Percentiles rank a stretch among this genome's conserved stretches.
phyloP scores from a whole-genome alignment of 1,139 yeast species.

The Suhomyces wounanorum region DNA sequence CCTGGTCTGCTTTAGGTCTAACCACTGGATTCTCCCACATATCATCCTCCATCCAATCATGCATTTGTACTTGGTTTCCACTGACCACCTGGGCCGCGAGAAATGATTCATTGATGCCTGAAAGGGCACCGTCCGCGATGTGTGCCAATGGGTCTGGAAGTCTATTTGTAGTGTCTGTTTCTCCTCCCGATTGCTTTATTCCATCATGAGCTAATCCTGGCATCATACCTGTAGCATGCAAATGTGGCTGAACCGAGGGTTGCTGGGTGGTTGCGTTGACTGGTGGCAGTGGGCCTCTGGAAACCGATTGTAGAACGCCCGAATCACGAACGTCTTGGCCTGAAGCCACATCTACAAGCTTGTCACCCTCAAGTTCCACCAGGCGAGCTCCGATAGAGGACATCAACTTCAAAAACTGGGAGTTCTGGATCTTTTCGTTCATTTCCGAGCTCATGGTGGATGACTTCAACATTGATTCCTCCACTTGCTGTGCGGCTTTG shows the following conservation, averaged over 20 bases:
- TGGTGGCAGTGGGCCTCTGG: background rate
- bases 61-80: conserved; percentile 42
- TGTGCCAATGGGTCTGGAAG: conserved; percentile 52
- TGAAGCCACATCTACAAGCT: conserved; percentile 31
- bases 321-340: conserved; percentile 22
- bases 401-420: conserved; percentile 47
- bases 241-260: background rate
- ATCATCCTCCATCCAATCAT: conserved; percentile 41
- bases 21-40: conserved; percentile 24
- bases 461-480: conserved; percentile 31
- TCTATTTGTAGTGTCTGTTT: conserved; percentile 16
- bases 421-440: conserved; percentile 37
- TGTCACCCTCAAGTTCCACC: conserved; percentile 46
- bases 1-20: conserved; percentile 10
- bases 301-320: background rate
- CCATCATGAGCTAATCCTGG: background rate
- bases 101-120: conserved; percentile 34
- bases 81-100: conserved; percentile 46
- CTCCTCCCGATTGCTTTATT: background rate
- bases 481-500: conserved; percentile 41
- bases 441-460: conserved; percentile 26
- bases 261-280: background rate
- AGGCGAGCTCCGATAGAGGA: conserved; percentile 36
- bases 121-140: conserved; percentile 41
- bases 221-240: background rate